Base-by-base conservation (phyloP, 2,329 filamentous ascomycete genomes). In the Pestalotiopsis sp. region DNA sequence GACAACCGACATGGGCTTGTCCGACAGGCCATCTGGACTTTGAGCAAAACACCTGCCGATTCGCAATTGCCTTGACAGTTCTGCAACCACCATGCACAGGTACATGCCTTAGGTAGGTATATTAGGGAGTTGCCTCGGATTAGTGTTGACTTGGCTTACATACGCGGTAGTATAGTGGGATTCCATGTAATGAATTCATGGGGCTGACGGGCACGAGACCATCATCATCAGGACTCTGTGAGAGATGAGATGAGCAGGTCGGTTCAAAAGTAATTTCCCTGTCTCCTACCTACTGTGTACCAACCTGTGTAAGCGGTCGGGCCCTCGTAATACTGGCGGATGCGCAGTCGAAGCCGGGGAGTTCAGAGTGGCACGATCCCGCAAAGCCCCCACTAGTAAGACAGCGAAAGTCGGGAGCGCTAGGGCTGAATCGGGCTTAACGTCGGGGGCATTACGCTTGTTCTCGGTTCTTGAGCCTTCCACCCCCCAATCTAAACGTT, bases 351-450 rank as follows among this genome's bases (percentile, higher is more conserved):
- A 58, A 17, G 56, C 56, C 22, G 56, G 56, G 26, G 26, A 38
- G 58, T 40, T 39, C n/a, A 20, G 17, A 61, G 30, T 61, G 35
- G 58, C 30, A 17, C 58, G 58, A 61, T 61, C 30, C 58, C 58
- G 58, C 58, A 61, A 24, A 35, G 58, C 58, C 56, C n/a, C 35
- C 58, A 20, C 26, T 39, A 30, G 58, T 35, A 61, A 61, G 58
- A 40, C 58, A 61, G 58, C 58, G 58, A 61, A 61, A 61, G 26
- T 61, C 58, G 58, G 58, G 58, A 61, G 58, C 58, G 30, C 58
- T 40, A 61, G 26, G n/a, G 26, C 26, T 10, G 26, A 40, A 39
- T 38, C 35, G 22, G 35, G 58, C 26, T 35, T 61, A 61, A 35
- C 14, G 22, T 61, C 58, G 58, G 58, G 22, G 58, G 11, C 58